A percentile compares a stretch with the other conserved stretches of the same genome.
Evolutionary conservation across 495 filamentous ascomycete genomes (phyloP).

Genomic region (Xylaria sp.): DNA sequence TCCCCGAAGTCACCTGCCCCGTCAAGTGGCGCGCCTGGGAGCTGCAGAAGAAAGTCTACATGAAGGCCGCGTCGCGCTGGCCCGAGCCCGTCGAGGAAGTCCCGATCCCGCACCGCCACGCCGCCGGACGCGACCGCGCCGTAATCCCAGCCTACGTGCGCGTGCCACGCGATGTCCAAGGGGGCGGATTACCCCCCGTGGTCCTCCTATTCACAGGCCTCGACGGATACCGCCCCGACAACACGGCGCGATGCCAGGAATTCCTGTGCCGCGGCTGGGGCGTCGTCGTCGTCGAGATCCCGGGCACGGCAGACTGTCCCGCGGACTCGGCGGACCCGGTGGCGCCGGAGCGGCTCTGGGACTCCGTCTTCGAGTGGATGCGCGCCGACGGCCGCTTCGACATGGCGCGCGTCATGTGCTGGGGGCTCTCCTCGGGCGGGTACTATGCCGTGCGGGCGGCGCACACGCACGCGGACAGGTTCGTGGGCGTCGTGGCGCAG

Average conservation of each 20-base stretch:
- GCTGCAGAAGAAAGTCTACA: slow-evolving; percentile 68
- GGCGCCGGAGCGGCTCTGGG: slow-evolving; percentile 64
- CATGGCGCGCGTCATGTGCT: slow-evolving; percentile 66
- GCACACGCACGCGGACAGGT: slow-evolving; percentile 67
- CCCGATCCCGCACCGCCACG: slow-evolving; percentile 63
- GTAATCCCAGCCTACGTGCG: slow-evolving; percentile 72
- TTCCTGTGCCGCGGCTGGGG: slow-evolving; percentile 68
- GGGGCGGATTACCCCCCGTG: slow-evolving; percentile 61
- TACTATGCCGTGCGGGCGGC: slow-evolving; percentile 80
- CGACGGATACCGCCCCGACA: slow-evolving; percentile 81
- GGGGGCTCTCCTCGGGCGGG: slow-evolving; percentile 77
- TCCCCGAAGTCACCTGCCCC: slow-evolving; percentile 64
- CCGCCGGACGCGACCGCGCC: slow-evolving; percentile 55
- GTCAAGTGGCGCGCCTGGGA: slow-evolving; percentile 70
- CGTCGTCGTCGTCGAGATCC: slow-evolving; percentile 73
- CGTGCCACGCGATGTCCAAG: slow-evolving; percentile 48
- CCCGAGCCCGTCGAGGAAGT: slow-evolving; percentile 63
- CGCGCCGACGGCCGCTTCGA: slow-evolving; percentile 64
- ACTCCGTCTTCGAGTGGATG: slow-evolving; percentile 72
- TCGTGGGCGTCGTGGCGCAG: slow-evolving; percentile 71
- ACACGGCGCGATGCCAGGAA: slow-evolving; percentile 73
- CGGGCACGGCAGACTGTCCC: slow-evolving; percentile 80
- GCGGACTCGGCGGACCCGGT: slow-evolving; percentile 61
- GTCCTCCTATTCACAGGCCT: slow-evolving; percentile 78
- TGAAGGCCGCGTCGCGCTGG: slow-evolving; percentile 65